Base-by-base conservation (phyloP, 768 basidiomycete genomes). In the Crassisporium funariophilum region DNA sequence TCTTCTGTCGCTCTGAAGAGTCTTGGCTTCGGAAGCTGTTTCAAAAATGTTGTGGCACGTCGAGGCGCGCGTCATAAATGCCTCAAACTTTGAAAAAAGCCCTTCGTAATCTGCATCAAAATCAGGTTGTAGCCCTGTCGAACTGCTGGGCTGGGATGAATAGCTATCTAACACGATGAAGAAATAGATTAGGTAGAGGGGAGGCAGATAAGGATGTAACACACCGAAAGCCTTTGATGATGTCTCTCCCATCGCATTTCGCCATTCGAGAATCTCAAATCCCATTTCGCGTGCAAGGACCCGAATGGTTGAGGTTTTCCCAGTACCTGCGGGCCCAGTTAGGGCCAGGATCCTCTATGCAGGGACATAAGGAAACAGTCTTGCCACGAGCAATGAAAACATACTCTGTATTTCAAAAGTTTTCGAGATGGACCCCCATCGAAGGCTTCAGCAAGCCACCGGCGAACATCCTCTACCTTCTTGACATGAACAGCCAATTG, bases 241-340 rank as follows among this genome's bases (percentile, higher is more conserved):
- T 16, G 64, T 62, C 37, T 88, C 86, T 35, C 80, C 83, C 45
- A 79, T 71, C 0, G 79, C 68, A 60, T 87, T 91, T 35, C 78
- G 72, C 91, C 94, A 98, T 61, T 99, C 95, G 17, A 92, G 59
- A 25, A 97, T 75, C 40, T 94, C 87, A 43, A 90, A 82, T 2
- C 75, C 81, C 55, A 95, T 67, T 57, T 95, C 91, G 12, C 68
- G 69, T 0, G 90, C 75, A 16, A 99, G 69, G 2, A 93, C 78
- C 20, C 81, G 79, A 2, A 98, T 55, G 0, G 91, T 91, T 0
- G 93, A 79, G 0, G 95, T 97, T 72, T 99, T 99, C 0, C 83
- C 95, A 0, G 84, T 81, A 1, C 95, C 95, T 6, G 95, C 85
- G 0, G 92, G 91, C 1, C 95, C 95, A 2, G 89, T 88, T 9